Evolutionary conservation across 495 filamentous ascomycete species (phyloP).

Genomic region (Penicillium roqueforti): DNA sequence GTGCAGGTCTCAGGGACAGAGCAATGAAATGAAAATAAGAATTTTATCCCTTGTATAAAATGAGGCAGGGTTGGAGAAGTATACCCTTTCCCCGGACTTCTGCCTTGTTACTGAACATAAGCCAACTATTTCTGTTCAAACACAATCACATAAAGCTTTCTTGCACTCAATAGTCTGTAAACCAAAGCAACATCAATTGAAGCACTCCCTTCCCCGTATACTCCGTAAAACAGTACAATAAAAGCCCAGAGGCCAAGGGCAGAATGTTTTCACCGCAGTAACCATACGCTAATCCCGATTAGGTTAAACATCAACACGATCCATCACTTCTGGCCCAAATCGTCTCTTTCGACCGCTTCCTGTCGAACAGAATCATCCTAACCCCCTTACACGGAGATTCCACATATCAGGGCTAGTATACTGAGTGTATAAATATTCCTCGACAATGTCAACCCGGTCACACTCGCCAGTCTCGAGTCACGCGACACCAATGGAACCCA

Average conservation of each 20-base stretch:
- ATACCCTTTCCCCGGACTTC: background rate
- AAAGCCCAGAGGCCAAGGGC: background rate
- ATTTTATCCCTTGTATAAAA: background rate
- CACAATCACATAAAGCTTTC: too few relatives aligned
- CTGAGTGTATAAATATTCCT: background rate
- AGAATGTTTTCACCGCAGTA: slow-evolving; percentile 16
- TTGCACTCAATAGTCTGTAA: too few relatives aligned
- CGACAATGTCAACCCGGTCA: slow-evolving; percentile 9
- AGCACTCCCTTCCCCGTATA: background rate
- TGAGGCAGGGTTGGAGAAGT: too few relatives aligned
- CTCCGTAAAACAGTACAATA: background rate
- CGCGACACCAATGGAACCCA: slow-evolving; percentile 19
- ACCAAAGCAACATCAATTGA: too few relatives aligned
- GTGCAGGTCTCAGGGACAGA: background rate
- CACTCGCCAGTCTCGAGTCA: slow-evolving; percentile 11
- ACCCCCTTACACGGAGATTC: background rate
- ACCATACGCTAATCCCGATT: slow-evolving; percentile 25
- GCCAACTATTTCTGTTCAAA: background rate
- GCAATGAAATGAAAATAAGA: background rate
- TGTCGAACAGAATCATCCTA: background rate
- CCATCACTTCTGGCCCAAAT: background rate
- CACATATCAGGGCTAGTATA: background rate
- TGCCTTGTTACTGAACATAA: background rate
- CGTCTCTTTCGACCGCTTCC: background rate
- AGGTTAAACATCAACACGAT: slow-evolving; percentile 30